Base-by-base conservation (phyloP, 1,139 yeast species). In the Suhomyces choctaworum region DNA sequence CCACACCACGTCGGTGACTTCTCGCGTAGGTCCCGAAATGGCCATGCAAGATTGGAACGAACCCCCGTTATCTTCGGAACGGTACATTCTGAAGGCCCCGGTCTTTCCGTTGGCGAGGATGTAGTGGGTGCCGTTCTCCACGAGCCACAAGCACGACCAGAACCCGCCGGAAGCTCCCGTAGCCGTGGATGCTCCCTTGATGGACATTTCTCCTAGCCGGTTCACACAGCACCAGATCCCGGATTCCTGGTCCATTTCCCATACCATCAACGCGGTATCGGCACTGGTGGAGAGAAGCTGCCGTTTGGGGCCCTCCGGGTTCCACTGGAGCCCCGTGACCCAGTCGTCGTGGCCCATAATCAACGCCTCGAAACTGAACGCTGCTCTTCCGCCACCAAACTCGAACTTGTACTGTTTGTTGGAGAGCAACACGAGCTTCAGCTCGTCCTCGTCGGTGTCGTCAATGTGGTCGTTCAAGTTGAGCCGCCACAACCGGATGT, bases 271-370 rank as follows among this genome's bases (percentile, higher is more conserved):
- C 1, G 96, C 87, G 0, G 97, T 85, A 54, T 94, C 98, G 0
- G 97, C 95, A 35, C 96, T 86, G 1, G 96, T 81, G 0, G 97
- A 87, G 29, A 94, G 64, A 17, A 92, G 66, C 47, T 76, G 79
- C 16, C 78, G 56, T 39, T 76, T 72, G n/a, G n/a, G n/a, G 5
- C 62, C 53, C 2, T 64, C 54, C 16, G 84, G 82, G 51, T 84
- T 86, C 97, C 98, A 94, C 37, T 74, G 70, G 29, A 92, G 67
- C 7, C 89, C 81, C 9, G 92, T 80, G 19, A 94, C 82, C 98
- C 98, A 94, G 59, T 94, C 99, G 56, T 94, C 99, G 58, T 94
- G 98, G 7, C 98, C 98, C 84, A 92, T 83, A 21, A 94, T 79
- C 44, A 94, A 74, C 0, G 98, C 97, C 55, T 94, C 98, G 54